Base-by-base conservation (phyloP, 345 rosid species). In the Hypericum perforatum region DNA sequence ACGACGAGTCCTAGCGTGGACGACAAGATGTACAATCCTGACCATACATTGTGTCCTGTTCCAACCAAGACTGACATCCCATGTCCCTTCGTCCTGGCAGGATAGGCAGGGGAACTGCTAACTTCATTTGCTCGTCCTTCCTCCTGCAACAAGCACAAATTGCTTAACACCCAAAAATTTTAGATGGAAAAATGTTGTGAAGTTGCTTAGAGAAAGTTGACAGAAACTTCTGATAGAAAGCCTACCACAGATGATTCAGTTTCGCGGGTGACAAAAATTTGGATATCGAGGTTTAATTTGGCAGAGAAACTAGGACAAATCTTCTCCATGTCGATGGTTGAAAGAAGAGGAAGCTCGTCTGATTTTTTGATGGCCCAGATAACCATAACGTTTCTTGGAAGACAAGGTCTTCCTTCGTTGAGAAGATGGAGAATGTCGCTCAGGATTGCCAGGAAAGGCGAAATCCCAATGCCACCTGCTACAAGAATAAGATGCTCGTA, bases 381-480 rank as follows among this genome's bases (percentile, higher is more conserved):
- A 62, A 91, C 58, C 72, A 85, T 43, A 60, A 87, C 59, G 29
- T 76, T 80, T 50, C 64, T 76, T 2, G 98, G 92, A 52, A 70
- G 69, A 68, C 98, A 91, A 37, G 78, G 72, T 56, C 70, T 80
- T 11, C 82, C 88, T 62, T 82, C 82, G 47, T 74, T 70, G 22
- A 71, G 50, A 10, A 91, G 78, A 64, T 79, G 95, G 55, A 85
- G 66, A 68, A 91, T 63, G 56, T 91, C 95, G 29, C 89, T 82
- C 72, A 87, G 29, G 66, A 91, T 77, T 38, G 96, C 96, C 43
- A 91, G 54, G 74, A 91, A 81, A 0, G 98, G 98, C 10, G 96
- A 79, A 61, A 91, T 82, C 39, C 96, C 98, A 39, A 85, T 87
- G 45, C 98, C 96, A 58, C 98, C 98, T 1, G 96, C 98, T 11